Base-by-base conservation (phyloP, 176 grass and related monocot genomes). In the Alopecurus myosuroides region DNA sequence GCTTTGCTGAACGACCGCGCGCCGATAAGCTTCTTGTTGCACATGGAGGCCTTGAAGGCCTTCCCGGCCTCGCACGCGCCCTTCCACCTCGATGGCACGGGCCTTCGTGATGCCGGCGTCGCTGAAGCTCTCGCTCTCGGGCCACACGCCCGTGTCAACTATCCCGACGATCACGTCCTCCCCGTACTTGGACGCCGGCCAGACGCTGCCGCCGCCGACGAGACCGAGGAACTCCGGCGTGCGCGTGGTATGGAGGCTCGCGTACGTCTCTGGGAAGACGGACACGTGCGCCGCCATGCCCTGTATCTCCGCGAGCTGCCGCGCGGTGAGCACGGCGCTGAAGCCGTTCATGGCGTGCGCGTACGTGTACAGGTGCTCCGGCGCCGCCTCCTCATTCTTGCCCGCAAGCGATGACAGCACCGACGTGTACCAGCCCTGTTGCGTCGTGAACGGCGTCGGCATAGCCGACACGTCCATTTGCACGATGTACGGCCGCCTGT, bases 361-460 rank as follows among this genome's bases (percentile, higher is more conserved):
- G 87, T 94, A 94, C 26, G 92, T 94, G 84, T 94, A 94, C 85
- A 94, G 92, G 79, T 91, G 89, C 36, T 76, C 82, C 10, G 92
- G 84, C 57, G 76, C 31, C 52, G 58, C 5, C 65, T 58, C 10
- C 11, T 37, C 4, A 3, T 31, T 41, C 42, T 5, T 51, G 58
- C 37, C 20, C 5, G 86, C 3, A 50, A 87, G 77, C 7, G 92
- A 91, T 31, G 89, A 94, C 11, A 94, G 81, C 77, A 94, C n/a
- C 30, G 92, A 89, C 34, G n/a, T 14, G 77, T 94, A 94, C 92
- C 92, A 94, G 25, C 65, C 82, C 28, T 89, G 89, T 79, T 89
- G 89, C 60, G 90, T 88, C n/a, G 75, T 57, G 64, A 94, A 94
- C 71, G 92, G 81, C 18, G 92, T 36, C 23, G 92, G 92, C 87